Evolutionary conservation across 108 stramenopile genomes (phyloP).

Genomic region (Cyclotella kingstonii): DNA sequence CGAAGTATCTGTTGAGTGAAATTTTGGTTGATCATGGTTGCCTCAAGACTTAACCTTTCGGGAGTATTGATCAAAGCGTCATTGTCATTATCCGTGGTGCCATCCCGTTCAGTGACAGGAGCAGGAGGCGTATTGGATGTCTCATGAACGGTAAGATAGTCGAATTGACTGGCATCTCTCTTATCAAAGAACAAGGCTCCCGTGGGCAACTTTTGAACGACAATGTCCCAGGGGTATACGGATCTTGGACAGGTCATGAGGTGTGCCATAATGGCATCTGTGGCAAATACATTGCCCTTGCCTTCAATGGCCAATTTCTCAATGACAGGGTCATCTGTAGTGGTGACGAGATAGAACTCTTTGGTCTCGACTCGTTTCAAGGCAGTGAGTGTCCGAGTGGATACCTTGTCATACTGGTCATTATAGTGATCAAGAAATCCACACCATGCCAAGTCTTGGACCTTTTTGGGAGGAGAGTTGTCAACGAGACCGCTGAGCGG

Average conservation of each 20-base stretch:
- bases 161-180: conserved; percentile 91
- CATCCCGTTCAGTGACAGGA: conserved; percentile 46
- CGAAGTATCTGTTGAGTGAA: conserved; percentile 96
- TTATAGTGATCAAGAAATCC: conserved; percentile 94
- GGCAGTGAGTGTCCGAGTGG: conserved; percentile 61
- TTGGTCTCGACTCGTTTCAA: conserved; percentile 82
- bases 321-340: conserved; percentile 97
- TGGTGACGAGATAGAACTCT: conserved; percentile 95
- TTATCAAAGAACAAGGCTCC: conserved; percentile 96
- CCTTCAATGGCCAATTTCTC: conserved; percentile 93
- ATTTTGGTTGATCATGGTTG: conserved; percentile 97
- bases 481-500: conserved; percentile 20
- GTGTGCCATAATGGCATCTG: conserved; percentile 94
- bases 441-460: conserved; percentile 88
- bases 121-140: conserved; percentile 81
- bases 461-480: conserved; percentile 47
- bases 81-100: conserved; percentile 36
- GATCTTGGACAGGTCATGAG: conserved; percentile 95
- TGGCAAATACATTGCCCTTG: conserved; percentile 91
- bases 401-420: conserved; percentile 91
- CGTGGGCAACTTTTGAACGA: conserved; percentile 88
- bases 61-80: conserved; percentile 85
- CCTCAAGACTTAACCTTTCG: conserved; percentile 90
- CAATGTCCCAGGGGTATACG: conserved; percentile 97
- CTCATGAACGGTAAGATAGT: conserved; percentile 92